phyloP scores from a whole-genome alignment of 768 basidiomycete genomes.

The Cystobasidium ongulense region DNA sequence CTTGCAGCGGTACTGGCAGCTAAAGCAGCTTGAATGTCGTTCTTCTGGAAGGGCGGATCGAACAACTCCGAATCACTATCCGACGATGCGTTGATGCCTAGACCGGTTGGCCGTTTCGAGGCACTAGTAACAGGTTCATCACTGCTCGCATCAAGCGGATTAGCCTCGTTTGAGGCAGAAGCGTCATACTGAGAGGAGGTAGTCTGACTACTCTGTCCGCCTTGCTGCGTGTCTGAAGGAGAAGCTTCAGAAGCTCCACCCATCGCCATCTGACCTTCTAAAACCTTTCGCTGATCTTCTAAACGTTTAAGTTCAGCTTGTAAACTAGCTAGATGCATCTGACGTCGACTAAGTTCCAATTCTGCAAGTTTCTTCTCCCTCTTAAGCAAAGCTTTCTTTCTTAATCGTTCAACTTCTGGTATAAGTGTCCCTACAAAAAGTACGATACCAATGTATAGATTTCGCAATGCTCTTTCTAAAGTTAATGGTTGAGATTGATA shows the following conservation, averaged over 20 bases:
- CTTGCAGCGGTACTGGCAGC: neutral
- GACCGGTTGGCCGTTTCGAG: neutral
- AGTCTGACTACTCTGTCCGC: neutral
- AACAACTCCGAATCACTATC: neutral
- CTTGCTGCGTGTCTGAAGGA: neutral
- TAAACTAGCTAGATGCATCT: neutral
- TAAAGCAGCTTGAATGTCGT: neutral
- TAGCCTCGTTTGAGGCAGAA: neutral
- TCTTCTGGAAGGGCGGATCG: slow-evolving; percentile 6
- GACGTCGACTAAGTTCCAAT: neutral
- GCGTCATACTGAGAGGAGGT: neutral
- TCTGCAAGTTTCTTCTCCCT: slow-evolving; percentile 32
- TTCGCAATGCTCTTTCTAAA: neutral
- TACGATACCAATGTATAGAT: slow-evolving; percentile 28
- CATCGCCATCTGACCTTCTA: neutral
- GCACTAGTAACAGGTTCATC: too few relatives aligned
- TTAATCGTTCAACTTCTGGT: slow-evolving; percentile 40
- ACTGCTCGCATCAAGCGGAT: neutral
- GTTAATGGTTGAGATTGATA: neutral
- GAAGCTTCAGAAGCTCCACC: neutral
- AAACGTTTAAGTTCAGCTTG: neutral
- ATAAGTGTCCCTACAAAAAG: slow-evolving; percentile 41
- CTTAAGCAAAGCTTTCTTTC: slow-evolving; percentile 41
- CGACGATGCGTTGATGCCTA: neutral
- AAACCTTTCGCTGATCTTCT: neutral